Evolutionary conservation across 495 filamentous ascomycete species (phyloP), one percentile per base, ranked within the genome.

Genomic region (Pseudevernia furfuracea): DNA sequence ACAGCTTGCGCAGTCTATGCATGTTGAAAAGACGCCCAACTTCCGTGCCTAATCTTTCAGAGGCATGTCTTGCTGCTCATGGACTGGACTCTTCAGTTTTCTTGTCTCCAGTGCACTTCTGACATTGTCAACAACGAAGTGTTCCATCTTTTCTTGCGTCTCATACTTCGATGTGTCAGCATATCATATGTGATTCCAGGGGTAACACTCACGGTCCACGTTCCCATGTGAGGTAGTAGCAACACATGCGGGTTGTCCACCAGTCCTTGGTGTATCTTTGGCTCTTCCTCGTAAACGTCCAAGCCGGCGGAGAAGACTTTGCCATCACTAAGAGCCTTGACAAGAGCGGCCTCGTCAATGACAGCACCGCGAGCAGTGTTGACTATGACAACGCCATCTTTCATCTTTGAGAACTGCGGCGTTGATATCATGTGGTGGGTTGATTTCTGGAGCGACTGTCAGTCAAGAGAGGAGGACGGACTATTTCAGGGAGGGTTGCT

Each of bases 261-360:
- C 39, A 89, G 70, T 1, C 84, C 85, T 23, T 83, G 80, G 64
- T 89, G 84, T 21, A 89, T 74, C 60, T 79, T 78, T 12, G 87
- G 87, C 71, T 90, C 87, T 34, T 87, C 76, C 67, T 89, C 87
- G 66, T 83, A 90, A 14, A 90, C 87, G 69, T 90, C 87, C 23
- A 90, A 73, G 17, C 87, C 87, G 36, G 77, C 83, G 6, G 80
- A 79, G 38, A 74, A 77, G 23, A 90, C 83, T 63, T 86, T 84
- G 19, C 85, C 86, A 41, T 69, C 76, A 37, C 85, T 81, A 23
- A 89, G 71, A 4, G 87, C 85, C 34, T 81, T 73, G 14, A 88
- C 87, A 28, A 89, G 76, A 1, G 86, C 87, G n/a, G 73, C 82
- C 68, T 90, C 87, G 70, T 90, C 87, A 59, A 90, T 87, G 43